phyloP scores from a whole-genome alignment of 352 stramenopile genomes.

The Globisporangium yorkense region DNA sequence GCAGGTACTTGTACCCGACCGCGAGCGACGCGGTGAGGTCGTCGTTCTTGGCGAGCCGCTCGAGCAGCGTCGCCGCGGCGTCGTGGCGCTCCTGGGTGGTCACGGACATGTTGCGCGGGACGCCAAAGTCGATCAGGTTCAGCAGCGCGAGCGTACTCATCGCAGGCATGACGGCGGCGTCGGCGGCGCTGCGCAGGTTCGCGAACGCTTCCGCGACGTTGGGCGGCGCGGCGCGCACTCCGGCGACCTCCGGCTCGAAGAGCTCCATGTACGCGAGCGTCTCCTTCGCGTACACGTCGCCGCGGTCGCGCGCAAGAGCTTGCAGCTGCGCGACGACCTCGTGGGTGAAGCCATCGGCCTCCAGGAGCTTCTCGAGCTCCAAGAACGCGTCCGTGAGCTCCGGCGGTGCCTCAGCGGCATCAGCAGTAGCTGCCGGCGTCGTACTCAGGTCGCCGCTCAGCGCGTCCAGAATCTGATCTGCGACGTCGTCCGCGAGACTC shows the following conservation, averaged over 20 bases:
- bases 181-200: constrained; percentile 34
- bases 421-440: not conserved
- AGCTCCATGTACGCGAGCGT: constrained; percentile 55
- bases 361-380: constrained; percentile 42
- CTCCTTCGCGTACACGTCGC: constrained; percentile 47
- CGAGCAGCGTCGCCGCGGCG: constrained; percentile 28
- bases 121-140: constrained; percentile 43
- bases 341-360: constrained; percentile 31
- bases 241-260: constrained; percentile 29
- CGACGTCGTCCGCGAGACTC: constrained; percentile 16
- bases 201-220: constrained; percentile 39
- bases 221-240: constrained; percentile 4
- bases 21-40: constrained; percentile 60
- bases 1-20: constrained; percentile 47
- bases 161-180: constrained; percentile 34
- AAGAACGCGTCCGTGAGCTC: constrained; percentile 45
- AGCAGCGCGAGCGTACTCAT: constrained; percentile 46
- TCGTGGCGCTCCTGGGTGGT: constrained; percentile 20
- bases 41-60: constrained; percentile 30
- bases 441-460: not conserved
- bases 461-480: constrained; percentile 18
- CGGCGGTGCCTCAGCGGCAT: not conserved
- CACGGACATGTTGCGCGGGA: constrained; percentile 15
- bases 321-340: constrained; percentile 32
- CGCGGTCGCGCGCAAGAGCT: constrained; percentile 17